Evolutionary conservation across 495 filamentous ascomycete species (phyloP), one percentile per base, ranked within the genome.

Genomic region (Lepidopterella palustris): DNA sequence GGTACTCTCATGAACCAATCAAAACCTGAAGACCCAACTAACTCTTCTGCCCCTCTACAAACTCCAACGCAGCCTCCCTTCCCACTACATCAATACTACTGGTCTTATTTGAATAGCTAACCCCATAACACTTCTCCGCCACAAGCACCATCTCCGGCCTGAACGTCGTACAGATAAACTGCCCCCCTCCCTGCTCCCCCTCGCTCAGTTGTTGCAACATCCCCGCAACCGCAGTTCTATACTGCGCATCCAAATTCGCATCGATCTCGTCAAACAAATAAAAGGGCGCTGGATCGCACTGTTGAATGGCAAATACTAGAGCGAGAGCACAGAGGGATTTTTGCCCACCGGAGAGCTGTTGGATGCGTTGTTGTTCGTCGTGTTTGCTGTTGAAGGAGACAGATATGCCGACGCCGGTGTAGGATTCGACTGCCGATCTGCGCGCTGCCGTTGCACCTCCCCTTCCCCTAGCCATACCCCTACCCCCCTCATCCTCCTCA

Each of bases 211-310:
- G 59, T 39, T 88, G 76, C 18, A 98, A 79, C 79, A 97, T 89
- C 61, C 87, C 79, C 4, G 93, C 93, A 23, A 96, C 92, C 0
- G 92, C 92, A 3, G 92, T 96, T 35, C 93, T 84, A 77, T 98
- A 98, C 74, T 97, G 93, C 6, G 92, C 91, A 73, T 99, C 93
- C 21, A 99, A 82, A 71, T 97, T 97, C 70, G 93, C 93, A 72
- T 99, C 93, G 68, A 99, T 96, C 76, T 99, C 93, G 71, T 99
- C 93, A 62, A 99, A 99, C 62, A 99, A 89, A 74, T 97, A 96
- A 77, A 99, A 97, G 11, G 93, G 93, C 18, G 92, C 92, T 5
- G 95, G 93, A 66, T 97, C 93, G 67, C 93, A 95, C 63, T 90
- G 88, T 68, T 99, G 93, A 72, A 99, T 95, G n/a, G 93, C 93